Percentiles rank a stretch among this genome's conserved stretches.
phyloP scores from a whole-genome alignment of 148 eudicot genomes.

The Rhododendron kiyosumense region DNA sequence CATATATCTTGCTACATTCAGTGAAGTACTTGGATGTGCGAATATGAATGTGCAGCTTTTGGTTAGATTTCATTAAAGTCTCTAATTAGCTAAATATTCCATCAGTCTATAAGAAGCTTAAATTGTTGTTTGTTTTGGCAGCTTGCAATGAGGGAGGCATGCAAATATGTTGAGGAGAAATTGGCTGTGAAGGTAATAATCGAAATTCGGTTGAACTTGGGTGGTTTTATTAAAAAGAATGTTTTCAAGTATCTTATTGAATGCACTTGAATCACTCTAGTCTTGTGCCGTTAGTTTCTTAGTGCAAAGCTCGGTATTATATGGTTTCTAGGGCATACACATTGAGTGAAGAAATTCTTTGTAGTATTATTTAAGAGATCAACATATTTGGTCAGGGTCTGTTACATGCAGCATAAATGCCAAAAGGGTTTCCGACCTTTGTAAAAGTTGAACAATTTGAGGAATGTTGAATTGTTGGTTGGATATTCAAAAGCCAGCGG shows the following conservation, averaged over 20 bases:
- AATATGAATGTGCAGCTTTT: background rate
- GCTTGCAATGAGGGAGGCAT: constrained; percentile 99
- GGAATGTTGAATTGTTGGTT: no score
- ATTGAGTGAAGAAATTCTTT: background rate
- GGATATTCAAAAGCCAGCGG: no score
- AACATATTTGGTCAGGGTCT: no score
- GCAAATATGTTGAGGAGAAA: constrained; percentile 97
- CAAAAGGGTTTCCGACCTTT: no score
- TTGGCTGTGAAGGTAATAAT: constrained; percentile 72
- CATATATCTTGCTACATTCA: background rate
- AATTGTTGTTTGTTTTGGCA: constrained; percentile 23
- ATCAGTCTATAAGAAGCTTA: background rate
- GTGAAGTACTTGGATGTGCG: background rate
- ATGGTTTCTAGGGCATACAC: background rate
- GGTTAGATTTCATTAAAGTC: background rate
- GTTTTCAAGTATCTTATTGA: background rate
- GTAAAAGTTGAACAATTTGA: no score
- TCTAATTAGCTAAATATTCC: background rate
- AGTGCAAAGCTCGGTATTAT: background rate
- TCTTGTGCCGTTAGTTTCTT: background rate
- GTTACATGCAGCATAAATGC: no score
- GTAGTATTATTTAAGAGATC: background rate
- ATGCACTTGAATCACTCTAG: background rate
- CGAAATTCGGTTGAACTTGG: background rate
- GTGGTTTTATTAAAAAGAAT: background rate